phyloP scores from a whole-genome alignment of 805 yeast species.

The Alloascoidea africana region DNA sequence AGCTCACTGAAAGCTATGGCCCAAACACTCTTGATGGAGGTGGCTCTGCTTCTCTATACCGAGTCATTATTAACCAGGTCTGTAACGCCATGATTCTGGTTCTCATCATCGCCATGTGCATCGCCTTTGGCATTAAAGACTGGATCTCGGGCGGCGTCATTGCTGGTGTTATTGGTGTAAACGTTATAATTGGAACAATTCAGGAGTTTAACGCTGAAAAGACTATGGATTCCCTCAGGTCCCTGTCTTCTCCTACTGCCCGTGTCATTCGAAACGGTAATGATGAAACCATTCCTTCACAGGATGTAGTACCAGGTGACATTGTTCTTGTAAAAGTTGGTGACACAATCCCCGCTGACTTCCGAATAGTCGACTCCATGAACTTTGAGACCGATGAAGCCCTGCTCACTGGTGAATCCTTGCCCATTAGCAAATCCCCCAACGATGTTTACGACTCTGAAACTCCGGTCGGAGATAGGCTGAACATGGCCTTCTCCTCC shows the following conservation, averaged over 20 bases:
- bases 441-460: slow-evolving; percentile 22
- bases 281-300: slow-evolving; percentile 41
- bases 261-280: slow-evolving; percentile 46
- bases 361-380: slow-evolving; percentile 38
- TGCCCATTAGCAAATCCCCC: slow-evolving; percentile 44
- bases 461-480: slow-evolving; percentile 58
- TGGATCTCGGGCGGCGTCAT: slow-evolving; percentile 80
- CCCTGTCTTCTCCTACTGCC: slow-evolving; percentile 59
- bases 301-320: slow-evolving; percentile 63
- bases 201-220: slow-evolving; percentile 67
- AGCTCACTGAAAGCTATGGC: slow-evolving; percentile 27
- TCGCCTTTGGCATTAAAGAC: slow-evolving; percentile 58
- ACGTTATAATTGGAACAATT: slow-evolving; percentile 49
- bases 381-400: slow-evolving; percentile 66
- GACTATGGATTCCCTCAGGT: slow-evolving; percentile 61
- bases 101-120: slow-evolving; percentile 49
- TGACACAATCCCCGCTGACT: slow-evolving; percentile 65
- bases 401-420: slow-evolving; percentile 48
- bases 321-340: slow-evolving; percentile 48
- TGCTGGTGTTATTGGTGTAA: slow-evolving; percentile 47
- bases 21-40: slow-evolving; percentile 48
- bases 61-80: slow-evolving; percentile 48
- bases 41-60: slow-evolving; percentile 32
- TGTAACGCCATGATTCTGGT: slow-evolving; percentile 73
- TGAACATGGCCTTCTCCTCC: slow-evolving; percentile 58